Conservation (phyloP, 2,329 filamentous ascomycete genomes). For the Didymella segeticola region DNA sequence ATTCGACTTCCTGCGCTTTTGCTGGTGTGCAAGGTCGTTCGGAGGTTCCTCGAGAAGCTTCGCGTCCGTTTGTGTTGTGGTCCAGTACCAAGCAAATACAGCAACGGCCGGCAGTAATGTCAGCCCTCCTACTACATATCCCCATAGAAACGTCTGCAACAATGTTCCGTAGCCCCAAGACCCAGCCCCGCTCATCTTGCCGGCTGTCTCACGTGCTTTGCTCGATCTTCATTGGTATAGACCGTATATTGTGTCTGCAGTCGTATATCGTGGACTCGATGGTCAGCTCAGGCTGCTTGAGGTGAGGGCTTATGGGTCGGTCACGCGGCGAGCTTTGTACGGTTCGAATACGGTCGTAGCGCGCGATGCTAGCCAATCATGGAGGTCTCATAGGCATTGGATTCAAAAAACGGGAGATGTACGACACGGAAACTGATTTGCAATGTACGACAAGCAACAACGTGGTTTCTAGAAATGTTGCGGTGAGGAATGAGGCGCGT, state of each 20-base stretch:
- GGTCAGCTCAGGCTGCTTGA: background rate
- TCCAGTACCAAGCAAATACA: constrained; percentile 28
- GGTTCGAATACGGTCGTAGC: constrained; percentile 21
- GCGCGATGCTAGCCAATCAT: constrained; percentile 14
- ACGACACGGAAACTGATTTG: background rate
- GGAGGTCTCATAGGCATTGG: constrained; percentile 3
- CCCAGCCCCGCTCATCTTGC: constrained; percentile 33
- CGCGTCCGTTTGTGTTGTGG: constrained; percentile 22
- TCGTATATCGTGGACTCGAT: background rate
- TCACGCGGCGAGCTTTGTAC: constrained; percentile 15
- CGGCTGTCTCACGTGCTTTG: constrained; percentile 20
- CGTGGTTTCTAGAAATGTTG: background rate
- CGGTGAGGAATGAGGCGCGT: constrained; percentile 13
- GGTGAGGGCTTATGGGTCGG: constrained; percentile 4
- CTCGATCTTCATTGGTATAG: constrained; percentile 23
- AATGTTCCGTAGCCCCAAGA: constrained; percentile 34
- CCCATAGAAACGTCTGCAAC: constrained; percentile 37
- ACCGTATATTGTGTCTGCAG: background rate
- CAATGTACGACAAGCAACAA: background rate
- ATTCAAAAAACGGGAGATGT: background rate
- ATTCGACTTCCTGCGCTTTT: constrained; percentile 21
- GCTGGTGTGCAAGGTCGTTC: constrained; percentile 8
- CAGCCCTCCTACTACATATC: constrained; percentile 33
- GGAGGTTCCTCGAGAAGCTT: constrained; percentile 13
- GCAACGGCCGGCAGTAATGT: constrained; percentile 29